Conservation (phyloP, 1,284 basidiomycete genomes). For the Leccinum griseonigrum region DNA sequence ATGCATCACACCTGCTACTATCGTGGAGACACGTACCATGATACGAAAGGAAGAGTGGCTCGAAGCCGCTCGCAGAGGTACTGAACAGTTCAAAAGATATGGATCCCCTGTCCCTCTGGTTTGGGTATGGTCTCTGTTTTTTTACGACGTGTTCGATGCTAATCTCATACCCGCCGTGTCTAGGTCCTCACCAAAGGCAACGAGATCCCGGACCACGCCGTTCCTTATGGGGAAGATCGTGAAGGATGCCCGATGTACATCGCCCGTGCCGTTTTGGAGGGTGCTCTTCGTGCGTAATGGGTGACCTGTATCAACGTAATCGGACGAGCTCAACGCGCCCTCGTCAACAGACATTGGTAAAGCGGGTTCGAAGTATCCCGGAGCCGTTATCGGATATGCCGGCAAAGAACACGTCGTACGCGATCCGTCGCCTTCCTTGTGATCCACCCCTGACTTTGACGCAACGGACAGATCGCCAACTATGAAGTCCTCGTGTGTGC, state of each 20-base stretch:
- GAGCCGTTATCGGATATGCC: conserved; percentile 29
- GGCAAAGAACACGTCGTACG: conserved; percentile 31
- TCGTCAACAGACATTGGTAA: conserved; percentile 28
- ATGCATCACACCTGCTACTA: no score
- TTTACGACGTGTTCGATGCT: neutral
- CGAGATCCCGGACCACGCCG: conserved; percentile 30
- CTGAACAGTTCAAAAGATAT: conserved; percentile 28
- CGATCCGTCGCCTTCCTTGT: neutral
- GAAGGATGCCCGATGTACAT: conserved; percentile 29
- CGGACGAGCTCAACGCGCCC: neutral
- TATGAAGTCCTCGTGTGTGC: conserved; percentile 35
- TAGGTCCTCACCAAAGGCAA: conserved; percentile 31
- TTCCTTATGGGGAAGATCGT: conserved; percentile 34
- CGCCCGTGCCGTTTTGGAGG: conserved; percentile 33
- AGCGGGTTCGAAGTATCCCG: conserved; percentile 24
- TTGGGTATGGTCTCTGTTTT: conserved; percentile 21
- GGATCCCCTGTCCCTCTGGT: conserved; percentile 32
- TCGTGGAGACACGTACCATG: conserved; percentile 12
- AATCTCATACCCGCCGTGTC: neutral
- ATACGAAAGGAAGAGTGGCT: conserved; percentile 32
- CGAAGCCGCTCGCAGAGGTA: conserved; percentile 27
- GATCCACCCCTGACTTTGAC: neutral
- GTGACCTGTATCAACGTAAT: neutral
- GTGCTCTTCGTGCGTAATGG: conserved; percentile 25
- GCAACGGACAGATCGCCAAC: conserved; percentile 14